Conservation (phyloP, 2,329 filamentous ascomycete genomes). For the Alternaria ventricosa region DNA sequence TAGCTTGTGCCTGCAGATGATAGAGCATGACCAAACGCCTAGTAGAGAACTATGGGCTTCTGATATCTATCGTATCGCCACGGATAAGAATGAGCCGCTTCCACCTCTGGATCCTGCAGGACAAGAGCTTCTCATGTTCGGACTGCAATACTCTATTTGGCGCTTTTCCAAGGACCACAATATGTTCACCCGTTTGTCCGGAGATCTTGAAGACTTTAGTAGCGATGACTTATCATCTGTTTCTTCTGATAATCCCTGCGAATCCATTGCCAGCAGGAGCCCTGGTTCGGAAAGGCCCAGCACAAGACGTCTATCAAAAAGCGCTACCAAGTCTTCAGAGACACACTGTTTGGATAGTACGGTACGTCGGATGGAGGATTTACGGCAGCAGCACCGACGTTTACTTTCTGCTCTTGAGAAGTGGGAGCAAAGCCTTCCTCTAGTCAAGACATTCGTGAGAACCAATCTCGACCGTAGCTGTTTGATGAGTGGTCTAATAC, state of each 20-base stretch:
- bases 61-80: background rate
- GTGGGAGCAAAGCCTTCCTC: slow-evolving; percentile 1
- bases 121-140: background rate
- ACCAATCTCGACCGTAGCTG: background rate
- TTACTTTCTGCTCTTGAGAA: background rate
- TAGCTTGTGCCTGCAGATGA: background rate
- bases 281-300: background rate
- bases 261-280: background rate
- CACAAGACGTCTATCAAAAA: background rate
- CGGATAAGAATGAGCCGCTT: background rate
- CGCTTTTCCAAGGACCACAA: background rate
- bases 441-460: background rate
- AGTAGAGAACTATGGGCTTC: background rate
- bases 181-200: background rate
- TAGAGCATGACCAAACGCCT: background rate
- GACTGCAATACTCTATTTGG: background rate
- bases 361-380: background rate
- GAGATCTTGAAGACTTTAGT: background rate
- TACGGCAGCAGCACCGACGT: background rate
- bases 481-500: slow-evolving; percentile 3
- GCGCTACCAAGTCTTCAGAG: background rate
- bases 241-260: background rate
- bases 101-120: background rate
- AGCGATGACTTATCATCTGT: background rate
- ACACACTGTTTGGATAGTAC: background rate